Base-by-base conservation (phyloP, 2,329 filamentous ascomycete genomes). In the Colletotrichum zoysiae region DNA sequence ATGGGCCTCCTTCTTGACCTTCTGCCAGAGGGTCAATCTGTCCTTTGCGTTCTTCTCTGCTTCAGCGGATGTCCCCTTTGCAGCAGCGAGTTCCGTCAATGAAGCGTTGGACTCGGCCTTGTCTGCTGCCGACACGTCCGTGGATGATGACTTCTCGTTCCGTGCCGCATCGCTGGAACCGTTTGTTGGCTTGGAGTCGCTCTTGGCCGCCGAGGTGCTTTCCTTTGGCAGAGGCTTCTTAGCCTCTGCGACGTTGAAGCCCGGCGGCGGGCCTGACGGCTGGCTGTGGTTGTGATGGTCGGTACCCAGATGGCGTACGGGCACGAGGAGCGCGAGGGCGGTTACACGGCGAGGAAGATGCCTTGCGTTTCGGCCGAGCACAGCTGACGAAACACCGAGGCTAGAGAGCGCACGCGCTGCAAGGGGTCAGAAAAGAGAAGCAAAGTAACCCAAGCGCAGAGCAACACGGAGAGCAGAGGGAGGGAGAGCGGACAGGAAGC, bases 1-100 rank as follows among this genome's bases (percentile, higher is more conserved):
- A 74, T 92, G 90, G 18, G 87, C 88, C 83, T 99, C 96, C 82
- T 97, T 95, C 88, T 97, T 99, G 79, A 99, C 91, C 84, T 95
- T 97, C 81, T 98, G 93, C 82, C 90, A 92, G 1, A 98, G 61
- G 0, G 95, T 97, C 82, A 97, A 84, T 80, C 97, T 98, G 85
- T 93, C 91, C 81, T 93, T 92, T 76, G 90, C 83, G 68, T 81
- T 78, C 46, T 93, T 90, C 75, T 89, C 87, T 78, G 90, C 90
- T 68, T 89, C 87, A 11, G 88, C 81, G 0, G 86, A 80, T 65
- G 88, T 89, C 75, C 91, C 86, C 82, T 92, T 94, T 74, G 87
- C 86, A 12, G 87, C 86, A 7, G 88, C 89, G 48, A 94, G 82
- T 78, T 93, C 91, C 20, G 85, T 86, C 76, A 94, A 81, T 20